Base-by-base conservation (phyloP, 2,329 filamentous ascomycete species). In the Beauveria sp. region DNA sequence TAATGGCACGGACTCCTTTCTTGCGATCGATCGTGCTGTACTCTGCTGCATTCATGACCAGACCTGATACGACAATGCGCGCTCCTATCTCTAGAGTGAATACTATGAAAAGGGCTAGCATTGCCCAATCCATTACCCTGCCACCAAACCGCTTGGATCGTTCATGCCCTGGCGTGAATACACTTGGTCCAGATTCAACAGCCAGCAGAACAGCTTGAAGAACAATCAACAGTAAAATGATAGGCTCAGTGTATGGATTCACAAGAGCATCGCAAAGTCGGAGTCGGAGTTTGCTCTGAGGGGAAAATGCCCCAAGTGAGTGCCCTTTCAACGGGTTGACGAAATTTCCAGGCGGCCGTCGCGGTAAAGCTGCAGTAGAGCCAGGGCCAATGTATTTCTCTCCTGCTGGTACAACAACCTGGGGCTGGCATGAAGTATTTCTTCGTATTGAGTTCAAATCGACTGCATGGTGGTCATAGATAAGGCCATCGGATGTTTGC, bases 11-110 rank as follows among this genome's bases (percentile, higher is more conserved):
- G 9, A 96, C 75, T 12, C 92, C 90, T 38, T 87, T 80, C 65
- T 88, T 84, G 58, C 90, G 85, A 72, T 96, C 90, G 64, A 96
- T 89, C 5, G 92, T 96, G 73, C 91, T 96, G 73, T 97, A 97
- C 71, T 97, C 93, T 9, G 86, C 79, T 1, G 95, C 90, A 70
- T 99, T 99, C 66, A 96, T 79, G 38, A 99, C 81, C 67, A 99
- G 89, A 0, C 95, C 96, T 0, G 95, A 99, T 0, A 99, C 96
- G 63, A 99, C 88, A 47, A 93, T 87, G 60, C 93, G 89, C 63
- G 90, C 86, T 60, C 88, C 78, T 42, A 96, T 82, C 73, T 99
- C 96, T 24, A 96, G 69, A 0, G 93, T 96, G 72, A 98, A 99
- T 55, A 99, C 83, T 62, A 89, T 79, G 72, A 99, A 99, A 6